Percentiles rank a stretch among this genome's conserved stretches.
Conservation (phyloP, 257 asterid species). For the Dorcoceras hygrometricum region DNA sequence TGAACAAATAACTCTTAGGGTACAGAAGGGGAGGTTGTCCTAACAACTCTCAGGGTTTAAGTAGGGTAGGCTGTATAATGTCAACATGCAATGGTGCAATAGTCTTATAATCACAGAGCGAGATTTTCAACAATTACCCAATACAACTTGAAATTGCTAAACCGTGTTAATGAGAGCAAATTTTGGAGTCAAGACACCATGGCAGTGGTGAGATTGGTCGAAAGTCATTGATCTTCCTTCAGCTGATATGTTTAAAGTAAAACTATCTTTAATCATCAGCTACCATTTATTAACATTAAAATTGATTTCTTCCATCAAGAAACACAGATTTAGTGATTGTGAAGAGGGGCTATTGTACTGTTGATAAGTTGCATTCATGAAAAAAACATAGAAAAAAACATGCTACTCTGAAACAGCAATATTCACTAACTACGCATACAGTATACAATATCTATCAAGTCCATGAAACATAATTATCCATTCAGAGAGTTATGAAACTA, state of each 20-base stretch:
- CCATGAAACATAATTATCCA: constrained; percentile 1
- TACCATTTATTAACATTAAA: not conserved
- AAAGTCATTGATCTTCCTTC: not conserved
- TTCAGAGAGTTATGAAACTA: constrained; percentile 1
- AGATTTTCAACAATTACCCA: not conserved
- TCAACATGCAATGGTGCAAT: constrained; percentile 1
- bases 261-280: not conserved
- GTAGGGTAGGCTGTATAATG: not conserved
- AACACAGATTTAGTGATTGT: not conserved
- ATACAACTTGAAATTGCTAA: not conserved
- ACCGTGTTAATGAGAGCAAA: not conserved
- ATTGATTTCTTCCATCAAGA: not conserved
- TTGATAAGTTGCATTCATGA: not conserved
- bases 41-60: not conserved
- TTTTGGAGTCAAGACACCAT: not conserved
- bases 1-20: not conserved
- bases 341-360: not conserved
- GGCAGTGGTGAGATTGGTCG: not conserved
- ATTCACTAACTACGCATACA: not conserved
- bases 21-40: no score
- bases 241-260: not conserved
- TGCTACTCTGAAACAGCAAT: not conserved
- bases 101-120: not conserved
- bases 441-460: constrained; percentile 15
- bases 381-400: not conserved